These are phyloP conservation scores for Pestalotiopsis sp. DNA, from an alignment of 2,329 filamentous ascomycete species.

Conservation along the genomic window DNA sequence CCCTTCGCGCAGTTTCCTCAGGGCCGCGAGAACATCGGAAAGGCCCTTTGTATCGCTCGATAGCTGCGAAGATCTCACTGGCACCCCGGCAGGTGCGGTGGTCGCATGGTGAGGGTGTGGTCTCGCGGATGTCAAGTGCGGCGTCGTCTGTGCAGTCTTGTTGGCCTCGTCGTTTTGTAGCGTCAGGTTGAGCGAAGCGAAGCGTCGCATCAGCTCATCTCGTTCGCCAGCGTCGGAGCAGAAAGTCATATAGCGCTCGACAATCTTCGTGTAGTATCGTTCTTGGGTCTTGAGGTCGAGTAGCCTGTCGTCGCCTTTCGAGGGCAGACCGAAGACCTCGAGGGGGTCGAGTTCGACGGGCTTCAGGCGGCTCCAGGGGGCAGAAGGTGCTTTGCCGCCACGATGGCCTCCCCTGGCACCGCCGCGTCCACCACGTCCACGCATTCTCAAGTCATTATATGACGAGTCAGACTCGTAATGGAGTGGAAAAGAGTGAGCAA, in stretches of 20 bases:
- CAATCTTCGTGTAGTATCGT: conserved; percentile 82
- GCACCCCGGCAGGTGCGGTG: conserved; percentile 12
- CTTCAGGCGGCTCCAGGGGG: conserved; percentile 72
- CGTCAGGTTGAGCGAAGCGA: conserved; percentile 62
- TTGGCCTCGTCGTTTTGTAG: conserved; percentile 14
- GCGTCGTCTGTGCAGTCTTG: conserved; percentile 5
- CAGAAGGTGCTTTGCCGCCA: conserved; percentile 44
- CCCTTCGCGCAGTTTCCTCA: conserved; percentile 90
- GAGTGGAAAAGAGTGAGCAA: too few relatives aligned
- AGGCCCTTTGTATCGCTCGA: conserved; percentile 63
- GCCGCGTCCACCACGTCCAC: conserved; percentile 28
- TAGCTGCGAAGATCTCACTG: conserved; percentile 12
- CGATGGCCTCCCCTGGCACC: conserved; percentile 21
- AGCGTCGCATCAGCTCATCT: conserved; percentile 74
- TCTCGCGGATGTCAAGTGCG: conserved; percentile 20
- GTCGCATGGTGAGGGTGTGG: conserved; percentile 18
- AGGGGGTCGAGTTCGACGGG: conserved; percentile 76
- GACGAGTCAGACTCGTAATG: conserved; percentile 5
- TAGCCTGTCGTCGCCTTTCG: conserved; percentile 84
- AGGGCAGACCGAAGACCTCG: conserved; percentile 81
- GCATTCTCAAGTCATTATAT: conserved; percentile 34
- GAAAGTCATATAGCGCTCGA: conserved; percentile 87
- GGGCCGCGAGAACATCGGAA: conserved; percentile 75
- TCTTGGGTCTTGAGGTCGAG: conserved; percentile 80
- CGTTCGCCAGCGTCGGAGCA: conserved; percentile 74